These are phyloP conservation scores for Suillus alpinus DNA, from an alignment of 768 basidiomycete species.

Conservation along the genomic window DNA sequence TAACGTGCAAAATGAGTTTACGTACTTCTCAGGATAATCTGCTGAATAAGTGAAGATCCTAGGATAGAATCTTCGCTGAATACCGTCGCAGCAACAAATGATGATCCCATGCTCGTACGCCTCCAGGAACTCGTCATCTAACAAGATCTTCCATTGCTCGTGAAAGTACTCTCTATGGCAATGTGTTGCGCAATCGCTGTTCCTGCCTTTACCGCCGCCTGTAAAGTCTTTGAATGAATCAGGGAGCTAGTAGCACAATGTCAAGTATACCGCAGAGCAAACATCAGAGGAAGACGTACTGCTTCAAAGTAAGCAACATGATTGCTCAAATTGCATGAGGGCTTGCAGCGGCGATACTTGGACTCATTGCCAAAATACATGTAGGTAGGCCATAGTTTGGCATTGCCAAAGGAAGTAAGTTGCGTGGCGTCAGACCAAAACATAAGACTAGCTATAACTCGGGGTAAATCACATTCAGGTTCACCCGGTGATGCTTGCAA, in stretches of 20 bases:
- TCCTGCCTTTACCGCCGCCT: not conserved
- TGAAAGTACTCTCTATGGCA: slow-evolving; percentile 17
- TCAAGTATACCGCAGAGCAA: too few species aligned
- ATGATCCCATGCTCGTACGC: slow-evolving; percentile 17
- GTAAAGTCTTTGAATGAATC: slow-evolving; percentile 8
- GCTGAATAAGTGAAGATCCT: slow-evolving; percentile 33
- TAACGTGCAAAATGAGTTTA: not conserved
- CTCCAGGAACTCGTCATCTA: slow-evolving; percentile 15
- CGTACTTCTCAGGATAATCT: slow-evolving; percentile 38
- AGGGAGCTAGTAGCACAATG: slow-evolving; percentile 3
- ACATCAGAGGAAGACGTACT: not conserved
- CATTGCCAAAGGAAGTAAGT: too few species aligned
- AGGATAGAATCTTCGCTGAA: slow-evolving; percentile 20
- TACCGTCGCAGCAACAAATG: slow-evolving; percentile 12
- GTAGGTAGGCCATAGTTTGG: too few species aligned
- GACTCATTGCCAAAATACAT: too few species aligned
- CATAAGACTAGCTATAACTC: too few species aligned
- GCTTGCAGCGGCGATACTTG: slow-evolving; percentile 2
- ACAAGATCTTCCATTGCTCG: slow-evolving; percentile 9
- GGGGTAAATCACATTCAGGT: too few species aligned
- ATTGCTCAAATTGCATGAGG: slow-evolving; percentile 8
- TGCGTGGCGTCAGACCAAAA: too few species aligned
- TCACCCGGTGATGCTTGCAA: too few species aligned
- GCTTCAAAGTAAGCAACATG: slow-evolving; percentile 14
- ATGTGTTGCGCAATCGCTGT: slow-evolving; percentile 8